Conservation (phyloP, 2,329 filamentous ascomycete species). For the Aspergillus neoniger region DNA sequence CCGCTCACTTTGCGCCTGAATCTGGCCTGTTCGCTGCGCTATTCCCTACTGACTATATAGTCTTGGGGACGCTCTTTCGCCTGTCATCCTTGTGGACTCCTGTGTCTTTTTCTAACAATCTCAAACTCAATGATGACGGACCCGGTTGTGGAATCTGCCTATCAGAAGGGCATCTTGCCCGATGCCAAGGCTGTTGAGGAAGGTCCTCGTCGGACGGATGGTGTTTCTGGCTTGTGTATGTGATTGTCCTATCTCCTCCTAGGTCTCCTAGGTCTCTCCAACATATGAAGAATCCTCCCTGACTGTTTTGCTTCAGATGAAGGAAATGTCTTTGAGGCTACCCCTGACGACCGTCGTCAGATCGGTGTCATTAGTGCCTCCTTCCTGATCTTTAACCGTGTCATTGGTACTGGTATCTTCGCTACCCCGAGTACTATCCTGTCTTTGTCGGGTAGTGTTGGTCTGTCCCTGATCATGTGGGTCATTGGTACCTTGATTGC, state of each 20-base stretch:
- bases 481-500: conserved; percentile 51
- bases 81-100: no score
- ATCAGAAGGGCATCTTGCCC: conserved; percentile 22
- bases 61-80: not conserved
- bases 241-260: not conserved
- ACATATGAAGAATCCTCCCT: not conserved
- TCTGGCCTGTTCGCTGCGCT: not conserved
- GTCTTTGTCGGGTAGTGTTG: conserved; percentile 48
- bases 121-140: conserved; percentile 15
- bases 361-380: conserved; percentile 46
- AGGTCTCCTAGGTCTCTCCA: not conserved
- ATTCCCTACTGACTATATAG: conserved; percentile 3
- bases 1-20: not conserved
- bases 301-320: conserved; percentile 30
- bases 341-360: conserved; percentile 40
- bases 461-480: conserved; percentile 53
- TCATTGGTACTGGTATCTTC: conserved; percentile 54
- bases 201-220: conserved; percentile 31
- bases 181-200: conserved; percentile 27
- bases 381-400: conserved; percentile 52
- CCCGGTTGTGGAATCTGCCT: conserved; percentile 13
- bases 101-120: no score
- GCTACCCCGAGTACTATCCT: conserved; percentile 52
- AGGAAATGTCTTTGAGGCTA: conserved; percentile 38
- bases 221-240: conserved; percentile 38